These are phyloP conservation scores for Coemansia furcata DNA, from an alignment of 192 early-diverging fungal genomes.

Conservation along the genomic window DNA sequence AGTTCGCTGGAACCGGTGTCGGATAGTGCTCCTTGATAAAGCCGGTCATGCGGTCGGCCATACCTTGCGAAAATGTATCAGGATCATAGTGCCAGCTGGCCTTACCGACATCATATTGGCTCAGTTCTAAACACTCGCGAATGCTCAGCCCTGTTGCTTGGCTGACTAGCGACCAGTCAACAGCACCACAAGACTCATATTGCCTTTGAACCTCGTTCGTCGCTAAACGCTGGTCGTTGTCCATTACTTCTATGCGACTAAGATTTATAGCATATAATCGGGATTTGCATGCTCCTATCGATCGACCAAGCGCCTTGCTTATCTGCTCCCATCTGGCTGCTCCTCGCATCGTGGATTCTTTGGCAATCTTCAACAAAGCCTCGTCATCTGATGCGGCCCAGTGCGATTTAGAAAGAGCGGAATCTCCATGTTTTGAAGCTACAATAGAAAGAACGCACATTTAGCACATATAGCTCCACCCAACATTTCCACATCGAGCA, in stretches of 20 bases:
- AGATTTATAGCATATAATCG: not conserved
- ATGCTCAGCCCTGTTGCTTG: not conserved
- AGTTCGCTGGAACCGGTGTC: slow-evolving; percentile 2
- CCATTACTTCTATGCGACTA: not conserved
- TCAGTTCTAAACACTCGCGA: slow-evolving; percentile 8
- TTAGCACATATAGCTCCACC: no score
- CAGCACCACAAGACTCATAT: not conserved
- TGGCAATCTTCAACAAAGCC: not conserved
- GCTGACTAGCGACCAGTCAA: slow-evolving; percentile 10
- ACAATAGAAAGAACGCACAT: not conserved
- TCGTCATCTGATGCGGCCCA: not conserved
- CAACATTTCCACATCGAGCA: no score
- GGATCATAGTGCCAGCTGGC: not conserved
- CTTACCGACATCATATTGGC: not conserved
- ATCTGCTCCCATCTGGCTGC: not conserved
- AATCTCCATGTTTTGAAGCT: not conserved
- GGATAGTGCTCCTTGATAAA: slow-evolving; percentile 18
- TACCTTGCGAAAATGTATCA: slow-evolving; percentile 1
- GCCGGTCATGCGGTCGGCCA: slow-evolving; percentile 5
- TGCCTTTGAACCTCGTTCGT: not conserved
- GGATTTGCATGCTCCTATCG: not conserved
- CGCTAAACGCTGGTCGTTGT: not conserved
- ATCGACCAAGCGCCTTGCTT: not conserved
- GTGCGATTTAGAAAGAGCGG: not conserved
- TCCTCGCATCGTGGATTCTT: not conserved